Conservation (phyloP, 345 rosid species). For the Pugionium dolabratum region DNA sequence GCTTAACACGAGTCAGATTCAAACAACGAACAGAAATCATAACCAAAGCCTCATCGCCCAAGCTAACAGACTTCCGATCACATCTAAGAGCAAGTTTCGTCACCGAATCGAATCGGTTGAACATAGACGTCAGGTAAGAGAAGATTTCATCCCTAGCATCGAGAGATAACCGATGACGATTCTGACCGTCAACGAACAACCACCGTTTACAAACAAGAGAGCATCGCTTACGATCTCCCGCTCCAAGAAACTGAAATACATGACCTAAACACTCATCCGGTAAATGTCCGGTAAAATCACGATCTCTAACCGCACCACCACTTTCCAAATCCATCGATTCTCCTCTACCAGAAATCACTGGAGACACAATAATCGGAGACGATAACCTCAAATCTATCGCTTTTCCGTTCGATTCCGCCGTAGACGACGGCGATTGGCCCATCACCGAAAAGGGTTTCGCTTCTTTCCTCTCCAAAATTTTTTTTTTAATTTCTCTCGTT, state of each 20-base stretch:
- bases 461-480: background rate
- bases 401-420: constrained; percentile 34
- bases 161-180: constrained; percentile 71
- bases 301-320: constrained; percentile 24
- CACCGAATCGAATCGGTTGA: constrained; percentile 71
- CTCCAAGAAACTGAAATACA: constrained; percentile 69
- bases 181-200: constrained; percentile 73
- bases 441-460: constrained; percentile 33
- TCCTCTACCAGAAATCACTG: constrained; percentile 15
- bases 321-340: constrained; percentile 27
- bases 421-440: constrained; percentile 62
- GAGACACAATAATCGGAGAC: constrained; percentile 20
- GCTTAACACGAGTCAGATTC: constrained; percentile 76
- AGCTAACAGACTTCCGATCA: constrained; percentile 61
- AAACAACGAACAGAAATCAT: constrained; percentile 61
- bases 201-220: constrained; percentile 81
- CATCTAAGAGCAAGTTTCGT: constrained; percentile 74
- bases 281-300: constrained; percentile 55
- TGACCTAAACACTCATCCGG: constrained; percentile 87
- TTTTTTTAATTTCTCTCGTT: background rate
- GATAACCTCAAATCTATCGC: constrained; percentile 27
- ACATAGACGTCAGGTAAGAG: constrained; percentile 45
- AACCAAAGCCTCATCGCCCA: constrained; percentile 63
- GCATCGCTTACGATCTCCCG: constrained; percentile 68
- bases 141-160: constrained; percentile 59